Evolutionary conservation across 1,139 yeast genomes (phyloP), one percentile per base, ranked within the genome.

Genomic region (Scheffersomyces insectosa): DNA sequence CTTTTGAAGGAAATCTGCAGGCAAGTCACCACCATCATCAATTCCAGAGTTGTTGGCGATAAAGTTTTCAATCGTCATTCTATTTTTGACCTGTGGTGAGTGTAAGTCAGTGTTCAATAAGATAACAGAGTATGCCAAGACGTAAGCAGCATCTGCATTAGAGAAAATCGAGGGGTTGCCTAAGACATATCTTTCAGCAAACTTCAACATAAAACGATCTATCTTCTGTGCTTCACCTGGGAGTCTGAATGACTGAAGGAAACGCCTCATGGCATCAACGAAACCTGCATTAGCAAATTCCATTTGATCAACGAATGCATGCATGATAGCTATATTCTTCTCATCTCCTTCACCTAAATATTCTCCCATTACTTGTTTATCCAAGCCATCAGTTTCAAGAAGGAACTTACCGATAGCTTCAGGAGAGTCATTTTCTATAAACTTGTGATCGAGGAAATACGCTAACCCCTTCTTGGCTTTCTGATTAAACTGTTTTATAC

Each of bases 211-310:
- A 59, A 84, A 89, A 56, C 99, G 77, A 72, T 95, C 99, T 63
- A 95, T 91, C 60, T 93, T 93, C 66, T 95, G 99, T 2, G 97
- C 91, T 68, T 95, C 99, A 38, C 99, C 99, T 0, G 99, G 99
- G 46, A 95, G 75, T 61, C 99, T 77, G 66, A 95, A 95, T 36
- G 83, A 77, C 62, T 95, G 99, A 47, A 95, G 75, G 57, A 89
- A 89, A 9, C 70, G 72, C 55, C 99, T 80, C 70, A 95, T 72
- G 0, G 98, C 95, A 54, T 85, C 96, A 8, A 91, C 95, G 59
- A 93, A 90, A 1, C 81, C 73, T 49, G 79, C 65, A 38, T 75
- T 74, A 11, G 78, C 69, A 60, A 93, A 93, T 46, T 90, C 91
- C 84, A 93, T 83, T 51, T 78, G 70, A 59, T 91, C 97, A 29